Evolutionary conservation across 2,329 filamentous ascomycete genomes (phyloP).

Genomic region (Fusarium brachygibbosum): DNA sequence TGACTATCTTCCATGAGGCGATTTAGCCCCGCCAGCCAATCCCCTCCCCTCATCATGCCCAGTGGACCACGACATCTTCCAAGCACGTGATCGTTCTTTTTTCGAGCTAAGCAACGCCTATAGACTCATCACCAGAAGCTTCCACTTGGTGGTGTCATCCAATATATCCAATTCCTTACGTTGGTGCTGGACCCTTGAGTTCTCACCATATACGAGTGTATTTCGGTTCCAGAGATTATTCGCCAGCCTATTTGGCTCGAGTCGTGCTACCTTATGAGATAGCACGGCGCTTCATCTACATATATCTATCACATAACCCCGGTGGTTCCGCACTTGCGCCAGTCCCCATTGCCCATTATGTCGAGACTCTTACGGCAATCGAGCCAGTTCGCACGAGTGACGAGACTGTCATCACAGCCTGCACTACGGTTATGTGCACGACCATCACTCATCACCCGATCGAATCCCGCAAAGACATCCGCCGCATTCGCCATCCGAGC

Average conservation of each 20-base stretch:
- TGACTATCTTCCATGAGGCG: conserved; percentile 19
- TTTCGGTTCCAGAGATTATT: conserved; percentile 10
- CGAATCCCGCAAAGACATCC: conserved; percentile 48
- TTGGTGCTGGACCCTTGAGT: conserved; percentile 37
- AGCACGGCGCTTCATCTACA: conserved; percentile 45
- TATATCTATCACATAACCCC: conserved; percentile 46
- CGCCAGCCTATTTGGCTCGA: conserved; percentile 24
- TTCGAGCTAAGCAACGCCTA: conserved; percentile 48
- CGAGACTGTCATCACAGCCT: conserved; percentile 67
- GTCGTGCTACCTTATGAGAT: conserved; percentile 53
- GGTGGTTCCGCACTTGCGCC: conserved; percentile 55
- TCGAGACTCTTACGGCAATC: conserved; percentile 75
- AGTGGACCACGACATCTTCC: conserved; percentile 34
- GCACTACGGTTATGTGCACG: conserved; percentile 63
- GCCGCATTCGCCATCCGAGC: conserved; percentile 50
- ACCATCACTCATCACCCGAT: conserved; percentile 50
- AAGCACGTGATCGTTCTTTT: conserved; percentile 52
- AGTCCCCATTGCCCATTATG: conserved; percentile 62
- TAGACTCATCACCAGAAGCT: conserved; percentile 50
- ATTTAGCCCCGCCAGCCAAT: conserved; percentile 25
- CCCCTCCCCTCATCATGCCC: conserved; percentile 13
- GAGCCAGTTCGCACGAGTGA: conserved; percentile 74
- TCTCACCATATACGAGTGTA: conserved; percentile 33
- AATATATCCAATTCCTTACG: conserved; percentile 44
- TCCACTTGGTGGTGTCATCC: conserved; percentile 51